phyloP scores from a whole-genome alignment of 257 asterid genomes.

The Gentiana straminea region DNA sequence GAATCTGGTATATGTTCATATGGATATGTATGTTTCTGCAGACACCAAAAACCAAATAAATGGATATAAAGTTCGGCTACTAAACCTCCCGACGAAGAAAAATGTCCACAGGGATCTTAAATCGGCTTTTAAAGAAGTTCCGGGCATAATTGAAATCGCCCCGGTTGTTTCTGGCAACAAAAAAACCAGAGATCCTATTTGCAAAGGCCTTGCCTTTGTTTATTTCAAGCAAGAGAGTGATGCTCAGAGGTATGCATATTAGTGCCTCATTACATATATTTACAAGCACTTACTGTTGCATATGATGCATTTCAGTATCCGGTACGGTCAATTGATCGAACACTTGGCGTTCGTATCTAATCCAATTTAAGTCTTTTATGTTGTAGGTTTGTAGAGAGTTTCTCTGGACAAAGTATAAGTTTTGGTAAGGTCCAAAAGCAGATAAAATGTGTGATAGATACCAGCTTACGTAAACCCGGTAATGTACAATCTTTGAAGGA shows the following conservation, averaged over 20 bases:
- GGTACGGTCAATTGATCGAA: too few species aligned
- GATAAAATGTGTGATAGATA: conserved; percentile 49
- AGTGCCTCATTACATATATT: neutral
- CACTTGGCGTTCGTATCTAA: too few species aligned
- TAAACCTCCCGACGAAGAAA: conserved; percentile 90
- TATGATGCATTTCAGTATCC: too few species aligned
- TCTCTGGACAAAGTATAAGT: conserved; percentile 42
- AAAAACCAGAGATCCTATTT: conserved; percentile 84
- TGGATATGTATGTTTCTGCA: conserved; percentile 13
- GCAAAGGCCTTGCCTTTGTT: conserved; percentile 79
- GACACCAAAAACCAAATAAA: conserved; percentile 22
- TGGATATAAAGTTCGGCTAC: conserved; percentile 61
- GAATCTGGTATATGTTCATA: too few species aligned
- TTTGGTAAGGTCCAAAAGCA: conserved; percentile 76
- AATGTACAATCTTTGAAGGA: conserved; percentile 14
- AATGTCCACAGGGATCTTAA: conserved; percentile 69
- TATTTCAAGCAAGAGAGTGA: conserved; percentile 53
- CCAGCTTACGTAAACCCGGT: conserved; percentile 17
- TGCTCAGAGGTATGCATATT: conserved; percentile 46
- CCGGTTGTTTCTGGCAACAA: conserved; percentile 80
- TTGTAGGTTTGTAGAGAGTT: conserved; percentile 63
- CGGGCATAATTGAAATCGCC: conserved; percentile 54
- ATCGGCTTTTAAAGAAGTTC: conserved; percentile 54
- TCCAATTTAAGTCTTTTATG: too few species aligned
- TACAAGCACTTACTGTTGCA: too few species aligned